Conservation (phyloP, 2,329 filamentous ascomycete species). For the Cladosporium colombiae region DNA sequence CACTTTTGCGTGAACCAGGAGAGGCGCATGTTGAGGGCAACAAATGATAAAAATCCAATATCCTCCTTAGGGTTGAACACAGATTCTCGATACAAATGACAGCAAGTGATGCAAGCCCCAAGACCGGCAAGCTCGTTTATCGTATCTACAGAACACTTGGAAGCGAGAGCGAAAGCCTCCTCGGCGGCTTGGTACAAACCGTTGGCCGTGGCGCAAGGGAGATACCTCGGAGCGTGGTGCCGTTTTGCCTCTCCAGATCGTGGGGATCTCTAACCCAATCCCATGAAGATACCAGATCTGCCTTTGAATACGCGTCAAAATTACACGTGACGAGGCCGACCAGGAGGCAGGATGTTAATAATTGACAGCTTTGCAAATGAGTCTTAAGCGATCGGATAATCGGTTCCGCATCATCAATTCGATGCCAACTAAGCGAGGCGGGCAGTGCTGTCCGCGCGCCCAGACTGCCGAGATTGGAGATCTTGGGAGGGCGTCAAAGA, state of each 20-base stretch:
- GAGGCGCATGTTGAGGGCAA: not conserved
- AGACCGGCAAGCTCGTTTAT: conserved; percentile 57
- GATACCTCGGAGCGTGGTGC: not conserved
- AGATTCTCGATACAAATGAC: too few species aligned
- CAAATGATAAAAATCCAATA: too few species aligned
- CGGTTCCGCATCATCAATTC: not conserved
- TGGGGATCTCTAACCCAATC: not conserved
- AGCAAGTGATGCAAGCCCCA: not conserved
- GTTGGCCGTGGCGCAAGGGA: not conserved
- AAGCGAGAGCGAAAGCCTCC: not conserved
- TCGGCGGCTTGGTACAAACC: conserved; percentile 9
- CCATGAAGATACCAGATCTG: not conserved
- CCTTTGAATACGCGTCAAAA: not conserved
- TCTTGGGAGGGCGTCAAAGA: conserved; percentile 5
- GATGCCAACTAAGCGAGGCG: not conserved
- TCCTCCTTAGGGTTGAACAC: too few species aligned
- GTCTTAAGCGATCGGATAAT: not conserved
- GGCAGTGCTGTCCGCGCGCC: conserved; percentile 1
- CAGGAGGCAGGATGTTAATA: too few species aligned
- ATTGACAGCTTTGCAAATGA: not conserved
- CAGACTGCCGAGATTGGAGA: conserved; percentile 9
- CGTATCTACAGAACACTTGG: conserved; percentile 70
- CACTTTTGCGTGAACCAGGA: not conserved
- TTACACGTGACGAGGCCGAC: too few species aligned
- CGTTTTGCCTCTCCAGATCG: not conserved